Evolutionary conservation across 257 asterid species (phyloP).

Genomic region (Capsicum pubescens): DNA sequence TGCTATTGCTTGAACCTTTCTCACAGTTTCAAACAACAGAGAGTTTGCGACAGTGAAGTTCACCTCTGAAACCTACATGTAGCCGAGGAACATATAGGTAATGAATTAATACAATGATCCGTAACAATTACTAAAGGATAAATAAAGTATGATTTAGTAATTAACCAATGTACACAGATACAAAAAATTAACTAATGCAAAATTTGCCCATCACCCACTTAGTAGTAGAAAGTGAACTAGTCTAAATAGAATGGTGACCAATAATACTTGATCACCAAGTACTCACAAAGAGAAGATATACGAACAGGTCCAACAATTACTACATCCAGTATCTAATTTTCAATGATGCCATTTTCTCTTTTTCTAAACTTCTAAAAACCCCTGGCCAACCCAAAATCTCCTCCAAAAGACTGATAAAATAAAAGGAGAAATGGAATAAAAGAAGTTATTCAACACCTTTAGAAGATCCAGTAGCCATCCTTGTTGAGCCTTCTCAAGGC

Average conservation of each 20-base stretch:
- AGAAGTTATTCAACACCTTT: constrained; percentile 55
- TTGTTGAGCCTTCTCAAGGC: constrained; percentile 77
- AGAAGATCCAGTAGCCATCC: constrained; percentile 73
- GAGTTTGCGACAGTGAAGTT: constrained; percentile 45
- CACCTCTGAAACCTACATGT: constrained; percentile 56
- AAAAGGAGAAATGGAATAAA: neutral
- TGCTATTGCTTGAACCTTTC: constrained; percentile 69
- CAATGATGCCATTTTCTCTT: neutral
- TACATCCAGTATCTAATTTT: neutral
- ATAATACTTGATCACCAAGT: neutral
- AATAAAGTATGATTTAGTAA: neutral
- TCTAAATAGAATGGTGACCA: constrained; percentile 10
- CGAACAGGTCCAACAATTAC: constrained; percentile 14
- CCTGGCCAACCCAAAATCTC: constrained; percentile 19
- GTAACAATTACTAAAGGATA: neutral
- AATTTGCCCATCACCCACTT: neutral
- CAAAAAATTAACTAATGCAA: constrained; percentile 11
- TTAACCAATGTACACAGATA: neutral
- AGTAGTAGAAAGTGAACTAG: neutral
- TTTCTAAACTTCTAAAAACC: neutral
- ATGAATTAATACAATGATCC: constrained; percentile 3
- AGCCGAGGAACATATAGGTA: constrained; percentile 32
- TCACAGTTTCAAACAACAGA: constrained; percentile 41
- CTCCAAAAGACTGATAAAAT: neutral
- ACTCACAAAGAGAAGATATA: neutral